These are phyloP conservation scores for Dipodascopsis uninucleata DNA, from an alignment of 805 yeast species.

Conservation along the genomic window DNA sequence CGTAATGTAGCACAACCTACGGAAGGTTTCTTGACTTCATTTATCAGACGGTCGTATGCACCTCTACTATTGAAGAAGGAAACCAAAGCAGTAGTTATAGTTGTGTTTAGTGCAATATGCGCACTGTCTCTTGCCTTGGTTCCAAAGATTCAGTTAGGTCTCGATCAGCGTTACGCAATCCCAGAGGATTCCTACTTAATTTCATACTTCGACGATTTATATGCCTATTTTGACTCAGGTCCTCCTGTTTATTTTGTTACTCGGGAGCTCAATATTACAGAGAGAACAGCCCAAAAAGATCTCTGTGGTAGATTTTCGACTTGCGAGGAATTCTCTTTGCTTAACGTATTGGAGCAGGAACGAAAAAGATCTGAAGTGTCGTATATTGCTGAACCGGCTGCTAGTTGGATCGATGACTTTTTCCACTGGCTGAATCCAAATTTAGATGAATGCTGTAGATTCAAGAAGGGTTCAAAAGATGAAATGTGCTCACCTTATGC, in stretches of 20 bases:
- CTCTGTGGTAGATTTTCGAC: slow-evolving; percentile 85
- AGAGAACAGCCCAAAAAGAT: slow-evolving; percentile 59
- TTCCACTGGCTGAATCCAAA: slow-evolving; percentile 82
- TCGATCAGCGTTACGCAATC: slow-evolving; percentile 85
- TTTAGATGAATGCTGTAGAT: slow-evolving; percentile 79
- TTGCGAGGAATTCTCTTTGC: slow-evolving; percentile 73
- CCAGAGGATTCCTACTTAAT: slow-evolving; percentile 81
- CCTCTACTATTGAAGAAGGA: slow-evolving; percentile 53
- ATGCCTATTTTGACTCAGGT: slow-evolving; percentile 72
- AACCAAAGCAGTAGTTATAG: slow-evolving; percentile 47
- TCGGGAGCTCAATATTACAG: slow-evolving; percentile 61
- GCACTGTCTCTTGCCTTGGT: slow-evolving; percentile 65
- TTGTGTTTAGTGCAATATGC: slow-evolving; percentile 57
- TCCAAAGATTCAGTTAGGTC: slow-evolving; percentile 70
- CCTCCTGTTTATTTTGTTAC: slow-evolving; percentile 89
- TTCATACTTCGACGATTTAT: slow-evolving; percentile 73
- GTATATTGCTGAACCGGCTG: slow-evolving; percentile 73
- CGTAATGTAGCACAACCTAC: slow-evolving; percentile 24
- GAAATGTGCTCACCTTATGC: slow-evolving; percentile 39
- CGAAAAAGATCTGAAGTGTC: slow-evolving; percentile 60
- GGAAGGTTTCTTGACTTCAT: slow-evolving; percentile 34
- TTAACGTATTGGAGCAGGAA: slow-evolving; percentile 82
- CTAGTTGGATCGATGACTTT: slow-evolving; percentile 92
- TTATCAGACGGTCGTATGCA: slow-evolving; percentile 53
- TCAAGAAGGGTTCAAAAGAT: slow-evolving; percentile 49